Evolutionary conservation across 1,139 yeast genomes (phyloP), one percentile per base, ranked within the genome.

Genomic region (Candida labiduridarum): DNA sequence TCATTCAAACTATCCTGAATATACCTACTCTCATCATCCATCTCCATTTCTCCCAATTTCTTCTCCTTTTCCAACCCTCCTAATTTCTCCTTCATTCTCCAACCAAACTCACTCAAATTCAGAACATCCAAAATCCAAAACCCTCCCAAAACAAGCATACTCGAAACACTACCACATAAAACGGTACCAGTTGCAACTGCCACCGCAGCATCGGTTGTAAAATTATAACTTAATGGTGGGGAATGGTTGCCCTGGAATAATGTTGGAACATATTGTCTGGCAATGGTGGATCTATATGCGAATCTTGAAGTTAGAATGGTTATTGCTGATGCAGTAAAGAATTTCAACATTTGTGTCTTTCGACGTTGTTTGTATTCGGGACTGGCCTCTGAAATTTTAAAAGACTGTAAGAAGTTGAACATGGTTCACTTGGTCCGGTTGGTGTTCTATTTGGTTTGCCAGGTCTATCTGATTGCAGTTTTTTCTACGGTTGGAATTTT

Each of bases 141-240:
- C 0, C 83, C 76, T 2, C 96, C 96, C 41, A 89, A 81, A 2
- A 85, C 73, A 9, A 82, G 69, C 88, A 89, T 87, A 4, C 89
- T 80, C 59, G 88, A 80, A 0, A 90, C 82, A 1, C 90, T 80
- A 0, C 85, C 79, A 8, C 97, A 89, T 29, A 91, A 71, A 44
- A 88, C 68, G 0, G 96, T 82, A 0, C 96, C 96, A 39, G 89
- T 85, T 0, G 88, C 84, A 4, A 92, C 91, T 0, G 97, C 98
- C 35, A 84, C 84, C 29, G 90, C 83, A 1, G 97, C 97, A 66
- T 92, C 97, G 46, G 83, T 80, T 53, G 89, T 84, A 65, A 87
- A 84, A 46, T 87, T 87, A 64, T 87, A 88, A 44, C 85, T 79
- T 3, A 72, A 59, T 2, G 97, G 97, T 1, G 96, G 96, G 45